Evolutionary conservation across 2,329 filamentous ascomycete species (phyloP).

Genomic region (Stagonosporopsis chrysanthemi): DNA sequence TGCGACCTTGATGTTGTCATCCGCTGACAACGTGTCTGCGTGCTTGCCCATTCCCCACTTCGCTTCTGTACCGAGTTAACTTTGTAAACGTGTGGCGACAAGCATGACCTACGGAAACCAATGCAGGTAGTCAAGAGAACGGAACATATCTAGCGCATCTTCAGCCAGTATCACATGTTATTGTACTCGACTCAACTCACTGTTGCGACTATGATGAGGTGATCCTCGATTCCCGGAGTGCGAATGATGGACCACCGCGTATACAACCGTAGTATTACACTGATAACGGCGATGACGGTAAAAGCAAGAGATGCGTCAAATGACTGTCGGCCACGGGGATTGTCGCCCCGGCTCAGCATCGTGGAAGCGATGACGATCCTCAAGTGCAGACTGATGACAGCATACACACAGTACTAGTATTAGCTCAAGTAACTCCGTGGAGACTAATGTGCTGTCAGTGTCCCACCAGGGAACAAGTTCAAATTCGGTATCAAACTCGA

Average conservation of each 20-base stretch:
- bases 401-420: not conserved
- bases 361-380: conserved; percentile 1
- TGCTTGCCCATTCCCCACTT: conserved; percentile 42
- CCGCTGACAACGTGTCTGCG: conserved; percentile 19
- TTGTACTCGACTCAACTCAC: conserved; percentile 18
- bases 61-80: conserved; percentile 35
- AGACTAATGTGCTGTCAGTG: not conserved
- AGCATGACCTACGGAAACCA: conserved; percentile 34
- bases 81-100: not conserved
- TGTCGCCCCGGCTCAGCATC: conserved; percentile 22
- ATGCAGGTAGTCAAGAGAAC: conserved; percentile 41
- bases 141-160: conserved; percentile 30
- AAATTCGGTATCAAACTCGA: conserved; percentile 2
- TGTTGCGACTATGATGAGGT: conserved; percentile 37
- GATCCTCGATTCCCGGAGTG: conserved; percentile 39
- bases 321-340: conserved; percentile 35
- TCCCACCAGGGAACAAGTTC: not conserved
- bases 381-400: conserved; percentile 1
- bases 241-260: conserved; percentile 43
- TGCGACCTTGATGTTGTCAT: conserved; percentile 30
- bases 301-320: conserved; percentile 35
- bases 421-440: not conserved
- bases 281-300: conserved; percentile 33
- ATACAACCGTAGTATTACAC: conserved; percentile 38
- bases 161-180: not conserved